Conservation (phyloP, 2,329 filamentous ascomycete species). For the Paraphoma chrysanthemicola region DNA sequence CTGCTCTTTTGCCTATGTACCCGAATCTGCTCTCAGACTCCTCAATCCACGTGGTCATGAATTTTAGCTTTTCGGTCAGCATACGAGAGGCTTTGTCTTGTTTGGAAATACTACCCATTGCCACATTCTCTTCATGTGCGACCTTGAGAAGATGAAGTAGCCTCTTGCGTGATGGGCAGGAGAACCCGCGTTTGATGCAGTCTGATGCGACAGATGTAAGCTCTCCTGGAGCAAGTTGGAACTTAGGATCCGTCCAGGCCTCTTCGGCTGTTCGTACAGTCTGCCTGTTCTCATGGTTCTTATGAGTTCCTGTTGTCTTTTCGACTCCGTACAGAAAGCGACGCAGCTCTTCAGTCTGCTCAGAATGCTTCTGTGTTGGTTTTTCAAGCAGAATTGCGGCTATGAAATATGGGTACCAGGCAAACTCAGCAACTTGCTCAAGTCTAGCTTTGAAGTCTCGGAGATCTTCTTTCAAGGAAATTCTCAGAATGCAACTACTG, state of each 20-base stretch:
- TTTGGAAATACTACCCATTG: neutral
- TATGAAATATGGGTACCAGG: neutral
- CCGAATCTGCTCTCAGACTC: neutral
- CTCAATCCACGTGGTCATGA: neutral
- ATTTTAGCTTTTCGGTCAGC: neutral
- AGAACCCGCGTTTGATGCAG: constrained; percentile 1
- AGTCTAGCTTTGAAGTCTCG: neutral
- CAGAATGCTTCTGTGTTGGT: neutral
- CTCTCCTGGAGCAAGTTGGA: constrained; percentile 3
- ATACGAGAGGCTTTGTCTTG: neutral
- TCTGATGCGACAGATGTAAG: constrained; percentile 8
- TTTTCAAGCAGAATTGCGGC: neutral
- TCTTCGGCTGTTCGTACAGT: neutral
- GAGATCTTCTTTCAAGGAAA: constrained; percentile 2
- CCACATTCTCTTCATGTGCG: neutral
- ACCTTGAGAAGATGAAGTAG: neutral
- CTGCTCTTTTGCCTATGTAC: constrained; percentile 5
- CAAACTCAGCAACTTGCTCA: neutral
- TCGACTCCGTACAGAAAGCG: neutral
- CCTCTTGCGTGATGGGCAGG: neutral
- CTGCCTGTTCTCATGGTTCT: neutral
- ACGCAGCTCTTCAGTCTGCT: neutral
- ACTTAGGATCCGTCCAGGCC: neutral
- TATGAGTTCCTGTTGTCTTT: neutral
- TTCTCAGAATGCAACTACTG: constrained; percentile 10